Percentiles rank a stretch among this genome's conserved stretches.
phyloP scores from a whole-genome alignment of 31 red algal species.

The Asparagopsis taxiformis region DNA sequence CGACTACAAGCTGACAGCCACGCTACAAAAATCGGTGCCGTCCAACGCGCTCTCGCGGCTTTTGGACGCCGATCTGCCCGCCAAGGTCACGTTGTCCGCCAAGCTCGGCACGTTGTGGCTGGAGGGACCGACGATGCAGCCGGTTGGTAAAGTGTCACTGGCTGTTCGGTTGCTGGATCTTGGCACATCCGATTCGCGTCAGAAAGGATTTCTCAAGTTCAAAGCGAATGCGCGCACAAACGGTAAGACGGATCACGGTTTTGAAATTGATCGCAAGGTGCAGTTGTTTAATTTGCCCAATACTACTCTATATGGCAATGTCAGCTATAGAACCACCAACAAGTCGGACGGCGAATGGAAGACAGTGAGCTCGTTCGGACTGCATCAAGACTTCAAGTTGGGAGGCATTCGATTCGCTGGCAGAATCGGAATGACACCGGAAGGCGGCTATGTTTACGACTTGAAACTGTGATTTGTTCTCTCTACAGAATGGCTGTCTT shows the following conservation, averaged over 20 bases:
- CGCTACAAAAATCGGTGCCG: slow-evolving; percentile 41
- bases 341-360: slow-evolving; percentile 62
- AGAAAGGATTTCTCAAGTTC: slow-evolving; percentile 53
- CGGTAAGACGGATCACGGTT: slow-evolving; percentile 59
- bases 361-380: slow-evolving; percentile 65
- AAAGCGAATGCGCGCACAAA: slow-evolving; percentile 63
- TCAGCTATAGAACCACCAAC: slow-evolving; percentile 60
- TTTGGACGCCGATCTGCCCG: slow-evolving; percentile 58
- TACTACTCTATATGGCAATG: slow-evolving; percentile 74
- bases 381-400: slow-evolving; percentile 66
- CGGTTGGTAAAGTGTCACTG: slow-evolving; percentile 55
- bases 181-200: slow-evolving; percentile 32
- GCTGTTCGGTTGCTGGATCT: slow-evolving; percentile 72
- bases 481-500: background rate
- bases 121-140: slow-evolving; percentile 29
- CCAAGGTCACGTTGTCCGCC: slow-evolving; percentile 48
- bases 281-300: slow-evolving; percentile 28
- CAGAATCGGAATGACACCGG: slow-evolving; percentile 66
- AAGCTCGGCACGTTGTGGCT: slow-evolving; percentile 37
- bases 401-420: slow-evolving; percentile 68
- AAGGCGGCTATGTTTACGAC: slow-evolving; percentile 66
- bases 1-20: slow-evolving; percentile 31
- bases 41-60: slow-evolving; percentile 49
- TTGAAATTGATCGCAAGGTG: slow-evolving; percentile 81
- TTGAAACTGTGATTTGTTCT: slow-evolving; percentile 75